These are phyloP conservation scores for Poterioochromonas sp. DNA, from an alignment of 352 stramenopile genomes.

Conservation along the genomic window DNA sequence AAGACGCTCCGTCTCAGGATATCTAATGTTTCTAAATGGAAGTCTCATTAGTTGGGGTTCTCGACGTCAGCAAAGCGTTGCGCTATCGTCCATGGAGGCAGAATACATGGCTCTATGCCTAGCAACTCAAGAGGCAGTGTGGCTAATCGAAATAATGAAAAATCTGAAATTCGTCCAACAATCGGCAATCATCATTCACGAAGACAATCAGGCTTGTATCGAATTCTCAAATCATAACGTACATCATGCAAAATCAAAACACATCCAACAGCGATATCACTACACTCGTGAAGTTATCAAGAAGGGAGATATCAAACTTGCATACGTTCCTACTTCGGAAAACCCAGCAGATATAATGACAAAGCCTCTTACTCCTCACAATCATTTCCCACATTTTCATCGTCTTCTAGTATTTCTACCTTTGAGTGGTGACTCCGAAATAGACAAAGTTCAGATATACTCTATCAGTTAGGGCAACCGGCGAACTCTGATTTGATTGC, in stretches of 20 bases:
- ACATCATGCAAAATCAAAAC: conserved; percentile 26
- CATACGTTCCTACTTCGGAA: conserved; percentile 14
- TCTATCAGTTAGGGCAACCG: conserved; percentile 12
- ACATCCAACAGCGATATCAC: conserved; percentile 4
- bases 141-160: conserved; percentile 4
- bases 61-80: background rate
- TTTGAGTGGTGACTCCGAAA: conserved; percentile 11
- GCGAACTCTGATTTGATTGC: background rate
- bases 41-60: background rate
- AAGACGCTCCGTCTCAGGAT: conserved; percentile 13
- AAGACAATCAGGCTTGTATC: conserved; percentile 20
- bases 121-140: conserved; percentile 19
- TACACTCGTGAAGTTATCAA: background rate
- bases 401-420: conserved; percentile 8
- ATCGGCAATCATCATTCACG: conserved; percentile 25
- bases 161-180: conserved; percentile 7
- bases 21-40: conserved; percentile 13
- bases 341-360: conserved; percentile 22
- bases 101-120: conserved; percentile 19
- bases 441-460: conserved; percentile 19
- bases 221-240: conserved; percentile 26
- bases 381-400: conserved; percentile 15
- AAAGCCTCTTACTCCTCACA: conserved; percentile 23
- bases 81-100: conserved; percentile 14
- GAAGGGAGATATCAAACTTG: conserved; percentile 4